Evolutionary conservation across 2,329 filamentous ascomycete genomes (phyloP).

Genomic region (Aspergillus sp.): DNA sequence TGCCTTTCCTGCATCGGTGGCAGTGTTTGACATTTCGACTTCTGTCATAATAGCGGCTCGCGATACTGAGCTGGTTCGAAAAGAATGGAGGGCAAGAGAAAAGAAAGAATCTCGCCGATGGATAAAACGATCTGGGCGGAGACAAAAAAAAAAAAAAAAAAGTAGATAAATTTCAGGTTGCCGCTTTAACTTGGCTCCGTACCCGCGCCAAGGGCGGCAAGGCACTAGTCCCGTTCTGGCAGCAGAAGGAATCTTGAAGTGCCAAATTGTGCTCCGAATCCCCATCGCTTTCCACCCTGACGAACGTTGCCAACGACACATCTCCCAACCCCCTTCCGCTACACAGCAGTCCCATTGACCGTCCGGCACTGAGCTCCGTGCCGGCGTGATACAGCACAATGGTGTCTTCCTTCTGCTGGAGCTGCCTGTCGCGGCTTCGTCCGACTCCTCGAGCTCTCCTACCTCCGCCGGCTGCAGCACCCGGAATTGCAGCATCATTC

Average conservation of each 20-base stretch:
- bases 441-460: slow-evolving; percentile 35
- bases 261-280: slow-evolving; percentile 19
- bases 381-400: slow-evolving; percentile 39
- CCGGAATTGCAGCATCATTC: slow-evolving; percentile 43
- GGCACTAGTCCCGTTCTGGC: slow-evolving; percentile 19
- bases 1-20: slow-evolving; percentile 13
- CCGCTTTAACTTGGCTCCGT: slow-evolving; percentile 20
- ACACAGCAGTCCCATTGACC: slow-evolving; percentile 18
- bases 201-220: slow-evolving; percentile 13
- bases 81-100: background rate
- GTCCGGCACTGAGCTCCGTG: slow-evolving; percentile 23
- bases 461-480: slow-evolving; percentile 39
- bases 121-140: background rate
- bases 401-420: slow-evolving; percentile 56
- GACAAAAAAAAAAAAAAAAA: too few species aligned
- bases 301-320: slow-evolving; percentile 16
- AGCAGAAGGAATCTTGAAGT: slow-evolving; percentile 15
- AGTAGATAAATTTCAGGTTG: slow-evolving; percentile 19
- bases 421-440: slow-evolving; percentile 50
- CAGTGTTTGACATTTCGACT: slow-evolving; percentile 19
- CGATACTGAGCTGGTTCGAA: slow-evolving; percentile 1
- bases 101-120: background rate
- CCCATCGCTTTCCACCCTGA: slow-evolving; percentile 5
- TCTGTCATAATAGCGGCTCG: slow-evolving; percentile 20
- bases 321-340: slow-evolving; percentile 9